These are phyloP conservation scores for Hypoxylon sp. DNA, from an alignment of 2,329 filamentous ascomycete species.

Conservation along the genomic window DNA sequence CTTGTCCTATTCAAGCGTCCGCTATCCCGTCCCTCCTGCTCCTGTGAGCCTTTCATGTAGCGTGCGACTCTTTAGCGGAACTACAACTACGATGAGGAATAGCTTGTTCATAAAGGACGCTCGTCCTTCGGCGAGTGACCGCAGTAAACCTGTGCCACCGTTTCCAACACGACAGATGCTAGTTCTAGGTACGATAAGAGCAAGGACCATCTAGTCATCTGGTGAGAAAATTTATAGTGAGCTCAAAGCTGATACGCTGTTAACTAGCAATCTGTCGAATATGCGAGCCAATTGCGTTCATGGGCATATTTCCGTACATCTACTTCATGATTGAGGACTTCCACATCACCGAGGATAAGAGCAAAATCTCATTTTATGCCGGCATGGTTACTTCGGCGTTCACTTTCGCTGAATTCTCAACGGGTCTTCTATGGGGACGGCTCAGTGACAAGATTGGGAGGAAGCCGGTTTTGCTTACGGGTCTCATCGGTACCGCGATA, in stretches of 20 bases:
- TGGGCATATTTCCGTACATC: constrained; percentile 99
- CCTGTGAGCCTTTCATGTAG: constrained; percentile 42
- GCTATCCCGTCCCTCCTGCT: constrained; percentile 13
- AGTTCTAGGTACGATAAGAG: constrained; percentile 54
- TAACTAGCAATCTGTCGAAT: constrained; percentile 87
- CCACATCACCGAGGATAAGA: constrained; percentile 82
- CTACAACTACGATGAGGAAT: constrained; percentile 47
- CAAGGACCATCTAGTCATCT: constrained; percentile 8
- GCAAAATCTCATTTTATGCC: constrained; percentile 89
- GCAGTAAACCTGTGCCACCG: constrained; percentile 49
- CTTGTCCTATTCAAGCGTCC: constrained; percentile 15
- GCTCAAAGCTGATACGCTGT: constrained; percentile 29
- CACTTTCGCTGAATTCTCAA: constrained; percentile 94
- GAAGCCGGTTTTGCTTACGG: constrained; percentile 91
- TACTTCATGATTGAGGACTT: constrained; percentile 98
- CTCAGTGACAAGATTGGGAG: constrained; percentile 93
- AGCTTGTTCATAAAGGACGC: constrained; percentile 46
- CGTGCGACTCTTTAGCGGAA: constrained; percentile 29
- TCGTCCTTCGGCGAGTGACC: constrained; percentile 39
- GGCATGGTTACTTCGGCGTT: constrained; percentile 98
- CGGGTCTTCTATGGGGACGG: constrained; percentile 92
- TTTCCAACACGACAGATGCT: constrained; percentile 58
- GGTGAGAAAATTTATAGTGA: constrained; percentile 18
- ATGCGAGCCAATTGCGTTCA: constrained; percentile 98
- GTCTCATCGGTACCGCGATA: constrained; percentile 90